Evolutionary conservation across 441 rosid genomes (phyloP), one percentile per base, ranked within the genome.

Genomic region (Populus hybrid): DNA sequence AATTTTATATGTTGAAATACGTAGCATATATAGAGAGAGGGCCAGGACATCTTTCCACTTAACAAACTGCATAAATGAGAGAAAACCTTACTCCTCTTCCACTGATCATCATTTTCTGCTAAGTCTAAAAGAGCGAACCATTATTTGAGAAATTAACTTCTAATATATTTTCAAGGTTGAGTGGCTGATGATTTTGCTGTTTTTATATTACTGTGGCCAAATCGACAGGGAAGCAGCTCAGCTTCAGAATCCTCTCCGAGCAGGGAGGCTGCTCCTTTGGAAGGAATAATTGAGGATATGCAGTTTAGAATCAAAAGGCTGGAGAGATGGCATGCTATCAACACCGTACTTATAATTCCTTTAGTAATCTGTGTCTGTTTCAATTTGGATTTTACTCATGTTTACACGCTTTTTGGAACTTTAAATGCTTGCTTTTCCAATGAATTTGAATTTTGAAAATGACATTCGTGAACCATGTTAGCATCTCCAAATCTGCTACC

Each of bases 311-410:
- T 97, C 70, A 93, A 89, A 84, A 88, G 97, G 84, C 95, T 92
- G 5, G 99, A 97, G 85, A 90, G 97, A 50, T 93, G 98, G 99
- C 98, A 95, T 26, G 80, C 97, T 9, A 91, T 97, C 73, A 97
- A 97, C 79, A 89, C 98, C 89, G 99, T 97, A 90, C 59, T 40
- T 68, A 1, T 21, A n/a, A n/a, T 26, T 26, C 28, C 59, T 28
- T 6, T 5, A 32, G 26, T 6, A 16, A 67, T 46, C 18, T 23
- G 26, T 16, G 57, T 23, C 73, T 63, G 50, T 32, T 38, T 65
- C 18, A 10, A 40, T n/a, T n/a, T 75, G 76, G 72, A n/a, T 21
- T 70, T 54, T 16, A 14, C 61, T 54, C 61, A 16, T 4, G 8
- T 69, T 40, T 59, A 12, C 23, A 11, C 21, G n/a, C 36, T 36